Evolutionary conservation across 208 protist species (phyloP).

Genomic region (Trichomonas vaginalis): DNA sequence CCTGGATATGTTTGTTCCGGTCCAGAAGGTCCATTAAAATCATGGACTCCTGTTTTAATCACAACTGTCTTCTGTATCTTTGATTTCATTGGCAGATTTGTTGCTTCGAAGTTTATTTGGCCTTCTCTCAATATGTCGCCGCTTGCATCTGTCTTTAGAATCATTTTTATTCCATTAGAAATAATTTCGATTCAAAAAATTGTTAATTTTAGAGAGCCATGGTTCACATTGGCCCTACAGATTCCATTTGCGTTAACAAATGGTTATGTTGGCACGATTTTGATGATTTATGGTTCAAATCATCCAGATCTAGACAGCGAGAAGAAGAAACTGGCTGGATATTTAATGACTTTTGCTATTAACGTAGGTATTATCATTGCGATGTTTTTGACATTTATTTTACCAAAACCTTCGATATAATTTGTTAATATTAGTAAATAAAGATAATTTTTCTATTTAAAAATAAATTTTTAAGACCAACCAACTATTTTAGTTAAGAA

Average conservation of each 20-base stretch:
- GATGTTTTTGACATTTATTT: background rate
- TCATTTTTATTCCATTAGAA: background rate
- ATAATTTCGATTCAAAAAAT: background rate
- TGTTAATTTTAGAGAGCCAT: background rate
- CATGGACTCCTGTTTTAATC: background rate
- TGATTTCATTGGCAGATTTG: background rate
- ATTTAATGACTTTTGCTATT: background rate
- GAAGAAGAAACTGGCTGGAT: background rate
- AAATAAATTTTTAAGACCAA: no score
- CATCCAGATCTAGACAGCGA: background rate
- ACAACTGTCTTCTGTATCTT: slow-evolving; percentile 1
- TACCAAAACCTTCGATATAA: background rate
- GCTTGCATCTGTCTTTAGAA: background rate
- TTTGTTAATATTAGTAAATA: background rate
- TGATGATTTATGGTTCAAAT: background rate
- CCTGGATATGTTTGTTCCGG: background rate
- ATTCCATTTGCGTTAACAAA: slow-evolving; percentile 10
- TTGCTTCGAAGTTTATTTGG: background rate
- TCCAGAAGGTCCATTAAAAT: background rate
- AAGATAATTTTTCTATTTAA: background rate
- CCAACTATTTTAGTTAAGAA: no score
- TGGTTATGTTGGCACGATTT: background rate
- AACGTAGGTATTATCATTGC: background rate
- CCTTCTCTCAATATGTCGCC: background rate
- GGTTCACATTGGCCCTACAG: background rate